phyloP scores from a whole-genome alignment of 768 basidiomycete species.

The Mycena rebaudengoi region DNA sequence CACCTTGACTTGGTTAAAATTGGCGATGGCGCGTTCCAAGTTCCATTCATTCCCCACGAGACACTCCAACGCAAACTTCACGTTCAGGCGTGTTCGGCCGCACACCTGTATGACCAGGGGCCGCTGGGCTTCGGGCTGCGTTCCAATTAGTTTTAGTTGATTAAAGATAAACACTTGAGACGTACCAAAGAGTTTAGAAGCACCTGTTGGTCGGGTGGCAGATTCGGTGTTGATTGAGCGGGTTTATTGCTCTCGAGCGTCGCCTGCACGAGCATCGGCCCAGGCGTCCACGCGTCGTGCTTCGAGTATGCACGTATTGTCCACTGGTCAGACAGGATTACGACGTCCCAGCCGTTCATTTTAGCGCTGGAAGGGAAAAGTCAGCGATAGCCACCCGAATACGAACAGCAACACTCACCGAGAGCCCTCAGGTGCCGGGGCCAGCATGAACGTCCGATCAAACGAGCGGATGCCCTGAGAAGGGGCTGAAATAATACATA shows the following conservation, averaged over 20 bases:
- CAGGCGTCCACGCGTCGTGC: conserved; percentile 79
- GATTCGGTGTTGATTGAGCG: conserved; percentile 35
- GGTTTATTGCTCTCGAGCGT: conserved; percentile 28
- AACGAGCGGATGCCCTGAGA: conserved; percentile 88
- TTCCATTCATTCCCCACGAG: conserved; percentile 88
- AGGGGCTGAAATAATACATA: conserved; percentile 54
- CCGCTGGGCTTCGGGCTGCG: conserved; percentile 76
- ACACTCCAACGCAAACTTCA: conserved; percentile 84
- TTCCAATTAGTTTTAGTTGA: conserved; percentile 19
- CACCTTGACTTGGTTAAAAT: conserved; percentile 91
- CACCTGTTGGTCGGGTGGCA: conserved; percentile 58
- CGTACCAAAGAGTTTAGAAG: conserved; percentile 66
- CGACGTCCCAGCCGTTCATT: conserved; percentile 86
- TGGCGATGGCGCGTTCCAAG: conserved; percentile 76
- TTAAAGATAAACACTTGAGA: conserved; percentile 28
- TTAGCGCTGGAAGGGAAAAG: conserved; percentile 63
- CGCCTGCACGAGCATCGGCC: conserved; percentile 78
- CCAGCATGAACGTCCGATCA: conserved; percentile 90
- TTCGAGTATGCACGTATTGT: conserved; percentile 86
- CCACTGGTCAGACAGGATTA: conserved; percentile 89
- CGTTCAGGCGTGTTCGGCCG: conserved; percentile 80
- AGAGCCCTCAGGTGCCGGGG: conserved; percentile 82
- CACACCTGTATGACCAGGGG: conserved; percentile 74
- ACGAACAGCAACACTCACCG: conserved; percentile 61
- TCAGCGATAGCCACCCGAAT: conserved; percentile 23